Evolutionary conservation across 2,329 filamentous ascomycete species (phyloP).

Genomic region (Alternaria panax): DNA sequence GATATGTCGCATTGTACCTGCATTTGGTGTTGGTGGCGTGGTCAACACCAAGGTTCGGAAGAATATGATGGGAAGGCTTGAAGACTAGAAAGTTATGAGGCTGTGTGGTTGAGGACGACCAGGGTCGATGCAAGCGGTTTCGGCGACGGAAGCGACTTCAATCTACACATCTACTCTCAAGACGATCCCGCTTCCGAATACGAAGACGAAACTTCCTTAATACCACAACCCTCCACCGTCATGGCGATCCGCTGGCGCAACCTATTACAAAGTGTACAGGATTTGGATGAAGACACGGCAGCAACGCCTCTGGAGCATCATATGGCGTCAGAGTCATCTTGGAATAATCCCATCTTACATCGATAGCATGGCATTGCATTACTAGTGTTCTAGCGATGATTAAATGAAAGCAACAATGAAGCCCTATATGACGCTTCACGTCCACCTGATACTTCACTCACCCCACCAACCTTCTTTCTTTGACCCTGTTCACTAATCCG

Average conservation of each 20-base stretch:
- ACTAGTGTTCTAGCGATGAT: background rate
- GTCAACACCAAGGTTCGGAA: conserved; percentile 78
- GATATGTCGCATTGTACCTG: conserved; percentile 85
- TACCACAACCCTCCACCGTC: conserved; percentile 94
- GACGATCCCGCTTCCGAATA: conserved; percentile 84
- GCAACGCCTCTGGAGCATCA: background rate
- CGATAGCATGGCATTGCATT: background rate
- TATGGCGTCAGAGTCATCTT: background rate
- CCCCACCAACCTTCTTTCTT: background rate
- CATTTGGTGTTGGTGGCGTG: conserved; percentile 87
- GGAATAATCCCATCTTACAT: background rate
- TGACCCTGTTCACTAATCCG: background rate
- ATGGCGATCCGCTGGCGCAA: conserved; percentile 75
- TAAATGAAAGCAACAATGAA: background rate
- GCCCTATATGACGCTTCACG: background rate
- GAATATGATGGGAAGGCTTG: conserved; percentile 65
- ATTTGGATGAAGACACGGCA: background rate
- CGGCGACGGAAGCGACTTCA: conserved; percentile 57
- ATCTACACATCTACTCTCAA: conserved; percentile 81
- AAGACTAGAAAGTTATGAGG: conserved; percentile 9
- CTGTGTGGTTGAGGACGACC: background rate
- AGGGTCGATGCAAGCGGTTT: background rate
- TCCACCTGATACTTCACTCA: background rate
- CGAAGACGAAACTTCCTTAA: conserved; percentile 95
- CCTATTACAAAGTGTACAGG: background rate